Evolutionary conservation across 495 filamentous ascomycete species (phyloP), one percentile per base, ranked within the genome.

Genomic region (Neurospora pannonica): DNA sequence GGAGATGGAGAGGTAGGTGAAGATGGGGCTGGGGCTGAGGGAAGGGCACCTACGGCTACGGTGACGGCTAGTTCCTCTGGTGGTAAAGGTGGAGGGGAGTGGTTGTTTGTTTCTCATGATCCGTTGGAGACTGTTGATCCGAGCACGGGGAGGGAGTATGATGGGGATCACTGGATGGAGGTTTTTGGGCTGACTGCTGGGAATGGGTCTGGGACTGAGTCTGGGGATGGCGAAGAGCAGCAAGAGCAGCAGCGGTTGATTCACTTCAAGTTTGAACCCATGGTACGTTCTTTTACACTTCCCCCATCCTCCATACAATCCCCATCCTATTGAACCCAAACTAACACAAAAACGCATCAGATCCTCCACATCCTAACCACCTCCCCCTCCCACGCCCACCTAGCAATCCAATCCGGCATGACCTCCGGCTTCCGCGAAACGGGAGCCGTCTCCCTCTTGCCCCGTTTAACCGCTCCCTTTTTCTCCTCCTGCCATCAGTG

Each of bases 181-280:
- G 38, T 37, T 39, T 73, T 46, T 72, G 54, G 43, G 77, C 78
- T 15, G 75, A 76, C 6, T 60, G 54, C 6, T 60, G 54, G 46
- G n/a, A 38, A 39, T 75, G 43, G 54, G 24, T 31, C 39, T 78
- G 74, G 76, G 74, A 13, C 19, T 77, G 69, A 15, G 46, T 36
- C 9, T 38, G 39, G 8, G 48, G 74, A 71, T 62, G 40, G 74
- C 43, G 72, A 76, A 9, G 15, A 21, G 17, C 36, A 2, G 36
- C 70, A 77, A 42, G 76, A 67, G 10, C 67, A 70, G 71, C 76
- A 84, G 60, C 88, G 92, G 75, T 86, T 94, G 77, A 89, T 97
- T 48, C 93, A 94, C 79, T 92, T 97, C 85, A 95, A 96, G 81
- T 97, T 95, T 78, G 95, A 97, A 80, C 93, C 95, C 39, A 93